Base-by-base conservation (phyloP, 2,329 filamentous ascomycete genomes). In the Dothiorella sarmentorum region DNA sequence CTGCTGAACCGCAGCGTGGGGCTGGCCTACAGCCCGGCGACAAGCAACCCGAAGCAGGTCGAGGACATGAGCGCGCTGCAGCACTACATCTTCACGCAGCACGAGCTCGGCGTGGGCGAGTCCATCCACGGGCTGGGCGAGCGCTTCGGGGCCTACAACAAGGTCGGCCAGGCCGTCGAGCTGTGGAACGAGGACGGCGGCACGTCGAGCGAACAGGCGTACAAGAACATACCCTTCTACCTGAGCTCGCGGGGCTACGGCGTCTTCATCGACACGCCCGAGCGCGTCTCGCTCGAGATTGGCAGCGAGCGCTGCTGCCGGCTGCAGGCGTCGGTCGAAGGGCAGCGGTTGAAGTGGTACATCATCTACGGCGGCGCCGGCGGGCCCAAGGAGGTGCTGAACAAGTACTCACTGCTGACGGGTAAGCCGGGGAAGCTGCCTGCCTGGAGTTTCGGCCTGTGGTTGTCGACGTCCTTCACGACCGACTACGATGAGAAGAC, bases 381-480 rank as follows among this genome's bases (percentile, higher is more conserved):
- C 82, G 0, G 56, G 56, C 88, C 88, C 0, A 90, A 89, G 71
- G 87, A 91, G 47, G 83, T 91, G 1, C 74, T 91, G 15, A 78
- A 79, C 35, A 81, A 82, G 62, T 91, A 91, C 69, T 83, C 86
- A 0, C 75, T 80, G 20, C 76, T 91, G 33, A 90, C 87, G 0
- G 88, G 88, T 1, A 80, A 80, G 45, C 82, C 88, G 0, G 81
- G 79, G 33, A 80, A 80, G 58, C 82, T 89, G 2, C 89, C 88
- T 0, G 80, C 82, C 26, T 91, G 88, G 89, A 89, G 85, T 62
- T 91, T 85, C 62, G 88, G 88, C 1, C 78, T 91, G 7, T 91
- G 88, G 88, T 78, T 91, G 18, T 90, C 85, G 58, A 92, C 88
- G 13, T 87, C 84, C 61, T 90, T 90, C 72, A 89, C 86, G 2